Conservation (phyloP, 208 protist genomes). For the Tritrichomonas foetus region DNA sequence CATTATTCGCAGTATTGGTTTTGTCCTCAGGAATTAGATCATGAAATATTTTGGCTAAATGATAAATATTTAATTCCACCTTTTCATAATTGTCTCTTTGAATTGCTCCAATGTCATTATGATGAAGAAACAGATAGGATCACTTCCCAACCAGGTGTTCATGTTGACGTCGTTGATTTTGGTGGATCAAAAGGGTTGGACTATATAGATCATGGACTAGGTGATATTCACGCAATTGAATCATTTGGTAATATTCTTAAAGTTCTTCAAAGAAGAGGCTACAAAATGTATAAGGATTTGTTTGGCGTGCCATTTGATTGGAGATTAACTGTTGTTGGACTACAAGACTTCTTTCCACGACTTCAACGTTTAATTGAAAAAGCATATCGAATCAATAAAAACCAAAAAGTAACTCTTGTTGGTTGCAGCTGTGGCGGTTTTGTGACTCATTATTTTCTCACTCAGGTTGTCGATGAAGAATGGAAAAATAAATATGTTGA, state of each 20-base stretch:
- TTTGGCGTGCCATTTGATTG: neutral
- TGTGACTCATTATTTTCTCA: neutral
- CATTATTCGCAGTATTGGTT: neutral
- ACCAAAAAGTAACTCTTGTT: neutral
- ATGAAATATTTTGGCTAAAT: neutral
- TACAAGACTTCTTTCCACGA: neutral
- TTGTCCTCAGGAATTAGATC: neutral
- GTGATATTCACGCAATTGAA: neutral
- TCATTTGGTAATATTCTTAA: neutral
- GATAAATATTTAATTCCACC: neutral
- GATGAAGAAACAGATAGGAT: neutral
- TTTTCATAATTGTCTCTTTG: neutral
- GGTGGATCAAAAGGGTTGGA: neutral
- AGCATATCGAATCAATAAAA: neutral
- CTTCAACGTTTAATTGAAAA: neutral
- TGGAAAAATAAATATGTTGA: slow-evolving; percentile 15
- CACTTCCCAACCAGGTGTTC: neutral
- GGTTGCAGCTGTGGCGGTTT: neutral
- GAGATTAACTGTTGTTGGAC: neutral
- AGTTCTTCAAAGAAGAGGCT: neutral
- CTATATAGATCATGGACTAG: neutral
- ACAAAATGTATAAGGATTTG: neutral
- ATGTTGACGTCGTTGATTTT: neutral
- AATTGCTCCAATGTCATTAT: neutral
- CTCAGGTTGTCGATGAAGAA: neutral